phyloP scores from a whole-genome alignment of 2,329 filamentous ascomycete genomes.

The Madurella fahalii region DNA sequence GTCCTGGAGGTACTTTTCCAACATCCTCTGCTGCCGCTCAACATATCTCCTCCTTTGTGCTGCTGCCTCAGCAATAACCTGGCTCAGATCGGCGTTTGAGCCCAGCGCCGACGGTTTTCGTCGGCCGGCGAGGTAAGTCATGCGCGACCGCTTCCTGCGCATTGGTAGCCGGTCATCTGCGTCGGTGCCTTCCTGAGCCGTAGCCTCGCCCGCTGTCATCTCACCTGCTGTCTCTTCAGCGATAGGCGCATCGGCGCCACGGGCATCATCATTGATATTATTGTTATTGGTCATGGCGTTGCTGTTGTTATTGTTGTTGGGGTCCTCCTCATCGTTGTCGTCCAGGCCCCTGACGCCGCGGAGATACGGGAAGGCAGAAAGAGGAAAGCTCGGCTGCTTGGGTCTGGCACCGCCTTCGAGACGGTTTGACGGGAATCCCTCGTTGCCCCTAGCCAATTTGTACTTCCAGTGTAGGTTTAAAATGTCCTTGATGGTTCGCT shows the following conservation, averaged over 20 bases:
- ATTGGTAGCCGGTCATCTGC: constrained; percentile 53
- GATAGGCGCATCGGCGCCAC: constrained; percentile 1
- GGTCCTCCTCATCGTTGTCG: constrained; percentile 69
- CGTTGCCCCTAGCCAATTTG: constrained; percentile 78
- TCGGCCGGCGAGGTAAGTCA: constrained; percentile 49
- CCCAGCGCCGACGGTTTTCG: constrained; percentile 49
- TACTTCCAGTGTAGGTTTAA: constrained; percentile 91
- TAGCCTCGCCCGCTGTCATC: constrained; percentile 41
- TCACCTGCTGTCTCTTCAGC: constrained; percentile 29
- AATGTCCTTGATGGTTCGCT: constrained; percentile 83
- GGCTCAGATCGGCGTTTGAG: constrained; percentile 37
- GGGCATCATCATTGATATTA: background rate
- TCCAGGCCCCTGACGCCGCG: constrained; percentile 75
- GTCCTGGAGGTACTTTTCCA: constrained; percentile 87
- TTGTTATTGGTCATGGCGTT: background rate
- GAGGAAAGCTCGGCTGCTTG: constrained; percentile 86
- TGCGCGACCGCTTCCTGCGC: constrained; percentile 48
- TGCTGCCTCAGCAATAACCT: constrained; percentile 52
- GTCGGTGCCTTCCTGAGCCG: constrained; percentile 51
- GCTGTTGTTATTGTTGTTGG: background rate
- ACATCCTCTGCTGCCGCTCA: constrained; percentile 75
- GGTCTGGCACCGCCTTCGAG: constrained; percentile 63
- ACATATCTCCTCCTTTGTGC: constrained; percentile 61
- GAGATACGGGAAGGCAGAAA: constrained; percentile 84
- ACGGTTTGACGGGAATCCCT: constrained; percentile 71